These are phyloP conservation scores for Peniophora sp. DNA, from an alignment of 1,284 basidiomycete species.

Conservation along the genomic window DNA sequence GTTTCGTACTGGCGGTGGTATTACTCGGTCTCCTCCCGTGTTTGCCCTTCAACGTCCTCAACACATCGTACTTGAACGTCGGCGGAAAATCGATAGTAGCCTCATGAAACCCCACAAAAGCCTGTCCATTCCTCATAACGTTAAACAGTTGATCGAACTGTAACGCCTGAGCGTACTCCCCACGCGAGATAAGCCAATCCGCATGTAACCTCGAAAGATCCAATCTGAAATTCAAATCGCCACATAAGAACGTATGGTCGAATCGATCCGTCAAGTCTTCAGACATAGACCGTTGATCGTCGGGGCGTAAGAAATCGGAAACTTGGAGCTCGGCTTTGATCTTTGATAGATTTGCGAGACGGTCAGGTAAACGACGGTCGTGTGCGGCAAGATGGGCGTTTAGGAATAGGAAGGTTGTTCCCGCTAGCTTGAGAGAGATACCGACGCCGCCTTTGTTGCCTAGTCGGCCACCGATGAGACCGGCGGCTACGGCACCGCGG, in stretches of 20 bases:
- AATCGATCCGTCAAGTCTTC: slow-evolving; percentile 82
- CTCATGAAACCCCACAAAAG: slow-evolving; percentile 66
- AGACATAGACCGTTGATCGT: slow-evolving; percentile 54
- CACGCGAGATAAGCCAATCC: slow-evolving; percentile 46
- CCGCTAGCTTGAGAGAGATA: slow-evolving; percentile 70
- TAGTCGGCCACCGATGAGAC: slow-evolving; percentile 79
- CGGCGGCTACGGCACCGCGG: slow-evolving; percentile 71
- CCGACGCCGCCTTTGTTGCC: slow-evolving; percentile 87
- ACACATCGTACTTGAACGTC: slow-evolving; percentile 81
- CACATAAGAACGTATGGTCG: slow-evolving; percentile 76
- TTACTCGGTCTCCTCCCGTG: slow-evolving; percentile 29
- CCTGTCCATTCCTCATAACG: slow-evolving; percentile 55
- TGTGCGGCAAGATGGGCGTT: slow-evolving; percentile 89
- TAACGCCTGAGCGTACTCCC: slow-evolving; percentile 66
- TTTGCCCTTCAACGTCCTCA: slow-evolving; percentile 36
- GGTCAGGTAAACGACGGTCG: slow-evolving; percentile 59
- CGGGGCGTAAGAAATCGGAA: slow-evolving; percentile 54
- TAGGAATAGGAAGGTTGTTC: slow-evolving; percentile 72
- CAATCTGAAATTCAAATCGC: slow-evolving; percentile 75
- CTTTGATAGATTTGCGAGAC: slow-evolving; percentile 65
- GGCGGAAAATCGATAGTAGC: slow-evolving; percentile 68
- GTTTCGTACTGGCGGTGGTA: slow-evolving; percentile 20
- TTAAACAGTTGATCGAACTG: slow-evolving; percentile 76
- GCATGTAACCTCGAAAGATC: slow-evolving; percentile 69
- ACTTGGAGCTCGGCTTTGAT: slow-evolving; percentile 68